Evolutionary conservation across 139 green algal species (phyloP).

Genomic region (Volvox africanus): DNA sequence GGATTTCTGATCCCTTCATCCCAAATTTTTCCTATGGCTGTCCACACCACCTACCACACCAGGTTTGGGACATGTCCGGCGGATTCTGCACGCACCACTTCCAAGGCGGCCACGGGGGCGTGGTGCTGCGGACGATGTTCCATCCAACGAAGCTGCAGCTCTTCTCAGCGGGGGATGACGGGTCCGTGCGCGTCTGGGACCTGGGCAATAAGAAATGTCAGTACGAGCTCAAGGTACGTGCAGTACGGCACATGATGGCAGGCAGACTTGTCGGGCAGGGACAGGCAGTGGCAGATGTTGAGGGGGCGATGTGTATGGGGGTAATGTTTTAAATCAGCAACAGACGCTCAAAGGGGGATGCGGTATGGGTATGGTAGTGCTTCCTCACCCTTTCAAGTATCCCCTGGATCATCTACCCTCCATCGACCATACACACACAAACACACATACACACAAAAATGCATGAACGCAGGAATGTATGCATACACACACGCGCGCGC

Average conservation of each 20-base stretch:
- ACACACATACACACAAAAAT: too few relatives aligned
- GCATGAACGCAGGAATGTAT: too few relatives aligned
- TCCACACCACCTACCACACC: constrained; percentile 14
- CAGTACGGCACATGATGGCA: neutral
- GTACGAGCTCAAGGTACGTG: constrained; percentile 59
- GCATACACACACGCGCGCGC: too few relatives aligned
- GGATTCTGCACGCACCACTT: constrained; percentile 95
- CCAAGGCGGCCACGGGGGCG: constrained; percentile 77
- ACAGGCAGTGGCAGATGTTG: neutral
- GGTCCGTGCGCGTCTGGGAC: constrained; percentile 85
- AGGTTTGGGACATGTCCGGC: constrained; percentile 79
- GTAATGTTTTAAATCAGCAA: too few relatives aligned
- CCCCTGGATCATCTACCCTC: too few relatives aligned
- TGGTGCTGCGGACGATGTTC: constrained; percentile 82
- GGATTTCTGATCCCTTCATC: neutral
- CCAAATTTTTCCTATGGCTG: neutral
- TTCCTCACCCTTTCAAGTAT: too few relatives aligned
- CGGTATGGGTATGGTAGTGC: too few relatives aligned
- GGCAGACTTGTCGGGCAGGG: too few relatives aligned
- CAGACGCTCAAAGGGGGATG: too few relatives aligned
- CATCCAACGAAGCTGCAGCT: constrained; percentile 89
- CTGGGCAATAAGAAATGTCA: constrained; percentile 79
- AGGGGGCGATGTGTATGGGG: neutral
- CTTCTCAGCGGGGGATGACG: constrained; percentile 82
- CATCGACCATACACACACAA: too few relatives aligned